A percentile compares a stretch with the other conserved stretches of the same genome.
Conservation (phyloP, 768 basidiomycete species). For the Asterophora lycoperdoides region DNA sequence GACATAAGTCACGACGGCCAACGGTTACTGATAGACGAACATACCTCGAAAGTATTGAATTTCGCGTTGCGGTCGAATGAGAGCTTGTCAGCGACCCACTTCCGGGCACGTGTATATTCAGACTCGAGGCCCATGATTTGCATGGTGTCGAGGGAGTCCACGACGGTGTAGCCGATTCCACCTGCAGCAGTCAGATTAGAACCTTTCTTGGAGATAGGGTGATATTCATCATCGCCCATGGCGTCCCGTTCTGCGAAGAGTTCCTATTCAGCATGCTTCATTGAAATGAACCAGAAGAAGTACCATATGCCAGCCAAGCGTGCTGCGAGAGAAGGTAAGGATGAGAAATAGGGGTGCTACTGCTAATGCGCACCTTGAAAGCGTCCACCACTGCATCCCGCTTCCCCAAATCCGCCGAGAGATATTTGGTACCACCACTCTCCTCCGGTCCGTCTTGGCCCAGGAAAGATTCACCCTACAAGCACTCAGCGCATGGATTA, state of each 20-base stretch:
- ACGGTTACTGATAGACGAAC: slow-evolving; percentile 16
- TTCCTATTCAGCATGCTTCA: neutral
- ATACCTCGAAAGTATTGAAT: slow-evolving; percentile 88
- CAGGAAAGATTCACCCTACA: slow-evolving; percentile 3
- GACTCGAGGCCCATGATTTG: slow-evolving; percentile 79
- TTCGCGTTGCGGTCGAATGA: slow-evolving; percentile 76
- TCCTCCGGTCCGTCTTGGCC: neutral
- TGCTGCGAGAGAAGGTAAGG: slow-evolving; percentile 42
- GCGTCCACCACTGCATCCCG: slow-evolving; percentile 71
- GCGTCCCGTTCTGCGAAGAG: slow-evolving; percentile 70
- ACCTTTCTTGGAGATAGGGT: slow-evolving; percentile 73
- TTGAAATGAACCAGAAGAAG: no score
- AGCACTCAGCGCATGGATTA: neutral
- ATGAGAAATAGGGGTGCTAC: neutral
- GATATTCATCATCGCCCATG: slow-evolving; percentile 91
- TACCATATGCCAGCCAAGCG: slow-evolving; percentile 83
- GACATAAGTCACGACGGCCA: neutral
- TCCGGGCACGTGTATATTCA: slow-evolving; percentile 75
- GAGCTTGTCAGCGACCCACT: slow-evolving; percentile 70
- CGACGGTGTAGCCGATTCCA: slow-evolving; percentile 86
- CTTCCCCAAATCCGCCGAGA: slow-evolving; percentile 53
- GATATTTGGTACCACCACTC: neutral
- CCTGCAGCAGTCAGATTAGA: slow-evolving; percentile 74
- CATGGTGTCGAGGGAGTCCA: slow-evolving; percentile 87
- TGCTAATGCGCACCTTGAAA: slow-evolving; percentile 56